Base-by-base conservation (phyloP, 371 early-diverging fungal species). In the Mucor irregularis region DNA sequence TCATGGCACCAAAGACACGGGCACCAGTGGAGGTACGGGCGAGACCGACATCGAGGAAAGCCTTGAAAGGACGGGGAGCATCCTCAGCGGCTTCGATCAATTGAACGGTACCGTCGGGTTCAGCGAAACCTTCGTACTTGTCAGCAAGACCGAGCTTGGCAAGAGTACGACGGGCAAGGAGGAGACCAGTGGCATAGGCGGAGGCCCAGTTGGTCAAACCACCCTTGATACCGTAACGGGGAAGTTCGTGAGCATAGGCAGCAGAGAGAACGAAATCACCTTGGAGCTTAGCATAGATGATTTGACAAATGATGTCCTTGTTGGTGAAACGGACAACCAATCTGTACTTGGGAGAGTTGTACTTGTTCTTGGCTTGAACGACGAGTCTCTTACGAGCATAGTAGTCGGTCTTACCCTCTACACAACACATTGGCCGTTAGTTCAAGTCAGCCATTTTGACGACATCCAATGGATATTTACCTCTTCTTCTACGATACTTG, bases 371-470 rank as follows among this genome's bases (percentile, higher is more conserved):
- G 81, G 98, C 99, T 87, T 99, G 99, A 78, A 90, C 87, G 25
- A 99, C 90, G 58, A 99, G 83, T 74, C 97, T 92, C 90, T 94
- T 97, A 75, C 99, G 91, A 70, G 99, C 98, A 81, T 96, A 97
- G 97, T 99, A 99, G 87, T 99, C 99, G 73, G 99, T 99, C 91
- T 99, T 99, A 52, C 99, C 98, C 93, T 99, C 98, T 94, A 66
- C 5, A 31, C 2, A n/a, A n/a, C n/a, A n/a, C n/a, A n/a, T n/a
- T n/a, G n/a, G n/a, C n/a, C n/a, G n/a, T n/a, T n/a, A n/a, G n/a
- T n/a, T n/a, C n/a, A n/a, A n/a, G n/a, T n/a, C n/a, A n/a, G n/a
- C n/a, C n/a, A n/a, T 34, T 6, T 35, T 4, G 5, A n/a, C 16
- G 13, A n/a, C 16, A 5, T 35, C 16, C n/a, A 7, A 11, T 42